Percentiles rank a stretch among this genome's conserved stretches.
Evolutionary conservation across 768 basidiomycete genomes (phyloP).

Genomic region (Boletus edulis): DNA sequence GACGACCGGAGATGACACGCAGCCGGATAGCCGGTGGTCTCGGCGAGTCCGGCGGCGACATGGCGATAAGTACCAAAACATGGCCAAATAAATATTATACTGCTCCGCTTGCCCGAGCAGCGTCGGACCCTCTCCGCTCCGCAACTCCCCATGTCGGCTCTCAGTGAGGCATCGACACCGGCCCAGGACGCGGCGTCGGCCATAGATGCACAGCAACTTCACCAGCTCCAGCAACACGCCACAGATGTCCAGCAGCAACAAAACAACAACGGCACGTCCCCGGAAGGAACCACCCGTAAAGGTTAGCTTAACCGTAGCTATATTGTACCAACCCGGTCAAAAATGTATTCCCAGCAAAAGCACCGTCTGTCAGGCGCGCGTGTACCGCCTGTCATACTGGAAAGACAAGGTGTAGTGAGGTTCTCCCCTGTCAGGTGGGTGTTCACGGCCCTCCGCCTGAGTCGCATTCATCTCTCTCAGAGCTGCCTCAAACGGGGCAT

Average conservation of each 20-base stretch:
- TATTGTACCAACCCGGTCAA: constrained; percentile 10
- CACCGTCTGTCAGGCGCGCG: constrained; percentile 76
- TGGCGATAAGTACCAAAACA: constrained; percentile 24
- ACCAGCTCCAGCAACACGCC: constrained; percentile 37
- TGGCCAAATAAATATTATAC: constrained; percentile 22
- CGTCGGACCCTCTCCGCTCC: constrained; percentile 36
- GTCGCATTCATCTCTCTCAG: constrained; percentile 35
- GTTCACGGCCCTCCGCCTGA: constrained; percentile 10
- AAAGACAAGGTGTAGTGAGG: constrained; percentile 81
- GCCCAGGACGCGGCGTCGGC: constrained; percentile 57
- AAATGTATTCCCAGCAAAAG: constrained; percentile 53
- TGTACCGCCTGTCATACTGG: constrained; percentile 81
- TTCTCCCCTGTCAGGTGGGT: constrained; percentile 74
- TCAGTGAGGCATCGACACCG: constrained; percentile 69
- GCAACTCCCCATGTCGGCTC: constrained; percentile 69
- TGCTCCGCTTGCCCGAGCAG: constrained; percentile 28
- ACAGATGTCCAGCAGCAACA: constrained; percentile 38
- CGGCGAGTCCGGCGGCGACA: constrained; percentile 6
- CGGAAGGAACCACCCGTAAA: constrained; percentile 47
- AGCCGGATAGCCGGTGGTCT: constrained; percentile 22
- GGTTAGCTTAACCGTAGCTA: constrained; percentile 42
- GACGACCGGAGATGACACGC: constrained; percentile 12
- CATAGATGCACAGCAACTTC: constrained; percentile 58
- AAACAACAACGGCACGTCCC: constrained; percentile 28
- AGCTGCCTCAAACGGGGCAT: constrained; percentile 82